Evolutionary conservation across 768 basidiomycete species (phyloP).

Genomic region (Suillus sp.): DNA sequence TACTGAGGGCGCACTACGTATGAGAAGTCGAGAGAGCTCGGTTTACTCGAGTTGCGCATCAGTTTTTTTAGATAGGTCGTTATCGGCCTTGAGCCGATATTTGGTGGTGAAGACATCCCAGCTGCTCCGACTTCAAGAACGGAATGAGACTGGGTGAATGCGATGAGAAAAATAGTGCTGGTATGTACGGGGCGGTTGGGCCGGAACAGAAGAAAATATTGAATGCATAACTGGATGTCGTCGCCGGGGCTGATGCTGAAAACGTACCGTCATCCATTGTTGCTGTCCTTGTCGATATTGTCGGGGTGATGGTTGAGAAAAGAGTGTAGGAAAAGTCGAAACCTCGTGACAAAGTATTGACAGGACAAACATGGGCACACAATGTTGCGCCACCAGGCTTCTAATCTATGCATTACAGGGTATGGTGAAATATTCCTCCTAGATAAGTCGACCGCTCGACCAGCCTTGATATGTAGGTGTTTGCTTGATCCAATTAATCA

Average conservation of each 20-base stretch:
- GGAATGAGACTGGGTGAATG: constrained; percentile 9
- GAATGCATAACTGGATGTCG: constrained; percentile 54
- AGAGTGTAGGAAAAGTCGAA: constrained; percentile 15
- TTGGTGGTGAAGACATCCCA: constrained; percentile 10
- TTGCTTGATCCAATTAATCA: constrained; percentile 64
- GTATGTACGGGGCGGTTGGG: constrained; percentile 33
- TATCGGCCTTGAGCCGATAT: constrained; percentile 35
- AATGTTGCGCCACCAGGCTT: constrained; percentile 5
- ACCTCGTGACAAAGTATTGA: constrained; percentile 10
- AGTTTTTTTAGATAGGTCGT: constrained; percentile 6
- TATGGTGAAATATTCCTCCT: constrained; percentile 7
- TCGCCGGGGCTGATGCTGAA: constrained; percentile 74
- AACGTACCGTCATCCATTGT: constrained; percentile 77
- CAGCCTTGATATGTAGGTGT: constrained; percentile 33
- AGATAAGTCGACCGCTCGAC: constrained; percentile 36
- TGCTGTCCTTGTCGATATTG: constrained; percentile 34
- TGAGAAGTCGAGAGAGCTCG: constrained; percentile 17
- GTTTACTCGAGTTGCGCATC: constrained; percentile 11
- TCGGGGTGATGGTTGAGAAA: constrained; percentile 24
- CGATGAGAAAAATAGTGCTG: constrained; percentile 32
- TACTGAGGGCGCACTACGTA: constrained; percentile 16
- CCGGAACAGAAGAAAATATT: constrained; percentile 42
- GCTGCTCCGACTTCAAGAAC: constrained; percentile 6
- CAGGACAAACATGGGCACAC: constrained; percentile 13
- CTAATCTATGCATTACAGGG: constrained; percentile 12